Conservation (phyloP, 306 rosid genomes). For the Inga leiocalycina region DNA sequence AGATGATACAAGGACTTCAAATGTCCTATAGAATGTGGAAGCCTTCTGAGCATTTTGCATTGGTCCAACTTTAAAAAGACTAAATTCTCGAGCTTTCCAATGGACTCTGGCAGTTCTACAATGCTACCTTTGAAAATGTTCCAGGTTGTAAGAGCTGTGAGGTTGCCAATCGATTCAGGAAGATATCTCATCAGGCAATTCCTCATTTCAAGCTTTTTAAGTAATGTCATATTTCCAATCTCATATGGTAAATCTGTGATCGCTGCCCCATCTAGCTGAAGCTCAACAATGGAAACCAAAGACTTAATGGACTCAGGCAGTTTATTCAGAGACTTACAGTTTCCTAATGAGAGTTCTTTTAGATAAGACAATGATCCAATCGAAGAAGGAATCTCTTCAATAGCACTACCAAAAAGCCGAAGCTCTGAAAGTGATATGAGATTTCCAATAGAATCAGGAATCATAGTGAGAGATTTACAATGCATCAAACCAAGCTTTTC, state of each 20-base stretch:
- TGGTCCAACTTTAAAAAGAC: slow-evolving; percentile 38
- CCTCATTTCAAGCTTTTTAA: slow-evolving; percentile 55
- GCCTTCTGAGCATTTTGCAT: slow-evolving; percentile 47
- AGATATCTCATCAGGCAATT: slow-evolving; percentile 52
- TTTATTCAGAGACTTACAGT: slow-evolving; percentile 30
- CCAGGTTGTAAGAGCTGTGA: slow-evolving; percentile 46
- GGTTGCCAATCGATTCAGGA: slow-evolving; percentile 60
- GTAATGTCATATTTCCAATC: slow-evolving; percentile 56
- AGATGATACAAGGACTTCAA: slow-evolving; percentile 52
- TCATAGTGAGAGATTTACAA: slow-evolving; percentile 49
- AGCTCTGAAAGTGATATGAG: slow-evolving; percentile 46
- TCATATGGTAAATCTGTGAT: slow-evolving; percentile 55
- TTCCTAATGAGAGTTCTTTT: slow-evolving; percentile 43
- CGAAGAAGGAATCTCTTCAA: slow-evolving; percentile 54
- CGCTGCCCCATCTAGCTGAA: slow-evolving; percentile 49
- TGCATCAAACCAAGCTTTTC: slow-evolving; percentile 48
- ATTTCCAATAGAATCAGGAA: slow-evolving; percentile 54
- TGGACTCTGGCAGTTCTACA: slow-evolving; percentile 54
- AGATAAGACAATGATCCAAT: slow-evolving; percentile 54
- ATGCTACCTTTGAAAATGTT: slow-evolving; percentile 41
- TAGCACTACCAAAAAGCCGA: slow-evolving; percentile 19
- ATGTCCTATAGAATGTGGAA: slow-evolving; percentile 63
- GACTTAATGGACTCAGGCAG: slow-evolving; percentile 51
- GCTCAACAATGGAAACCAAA: slow-evolving; percentile 47
- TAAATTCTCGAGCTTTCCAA: slow-evolving; percentile 59